Percentiles rank a stretch among this genome's conserved stretches.
Evolutionary conservation across 495 filamentous ascomycete genomes (phyloP).

Genomic region (Lentithecium fluviatile): DNA sequence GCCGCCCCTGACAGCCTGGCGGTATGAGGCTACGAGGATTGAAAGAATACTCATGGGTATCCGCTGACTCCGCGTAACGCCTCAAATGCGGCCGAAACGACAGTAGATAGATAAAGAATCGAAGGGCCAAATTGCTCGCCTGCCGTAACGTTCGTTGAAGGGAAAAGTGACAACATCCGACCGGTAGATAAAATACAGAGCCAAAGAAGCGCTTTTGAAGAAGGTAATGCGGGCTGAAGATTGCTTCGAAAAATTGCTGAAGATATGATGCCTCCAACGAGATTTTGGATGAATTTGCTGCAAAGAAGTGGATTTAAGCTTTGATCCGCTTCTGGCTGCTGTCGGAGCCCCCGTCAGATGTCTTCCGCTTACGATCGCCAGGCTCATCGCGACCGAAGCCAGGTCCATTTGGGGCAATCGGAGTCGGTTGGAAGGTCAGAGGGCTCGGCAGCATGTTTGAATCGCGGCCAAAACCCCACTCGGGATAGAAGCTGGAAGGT

Average conservation of each 20-base stretch:
- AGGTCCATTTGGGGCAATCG: slow-evolving; percentile 61
- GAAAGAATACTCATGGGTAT: neutral
- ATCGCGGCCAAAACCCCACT: slow-evolving; percentile 76
- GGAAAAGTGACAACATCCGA: neutral
- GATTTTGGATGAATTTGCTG: no score
- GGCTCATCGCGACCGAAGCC: slow-evolving; percentile 46
- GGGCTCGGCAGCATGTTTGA: slow-evolving; percentile 86
- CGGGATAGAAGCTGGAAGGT: slow-evolving; percentile 86
- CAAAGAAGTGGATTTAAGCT: slow-evolving; percentile 3
- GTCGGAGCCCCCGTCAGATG: slow-evolving; percentile 39
- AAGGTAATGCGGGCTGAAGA: neutral
- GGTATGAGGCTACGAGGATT: no score
- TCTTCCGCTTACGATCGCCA: slow-evolving; percentile 44
- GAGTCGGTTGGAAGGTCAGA: slow-evolving; percentile 79
- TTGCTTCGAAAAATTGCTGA: neutral
- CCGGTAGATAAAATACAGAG: neutral
- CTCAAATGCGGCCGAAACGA: neutral
- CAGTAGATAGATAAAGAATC: neutral
- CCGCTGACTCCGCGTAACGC: neutral
- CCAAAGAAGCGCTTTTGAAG: neutral
- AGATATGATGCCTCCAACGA: neutral
- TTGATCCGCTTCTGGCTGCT: slow-evolving; percentile 29
- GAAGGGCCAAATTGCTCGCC: neutral
- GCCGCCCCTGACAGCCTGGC: no score
- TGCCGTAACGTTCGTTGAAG: neutral